Evolutionary conservation across 805 yeast species (phyloP).

Genomic region (Debaryomyces tyrocola): DNA sequence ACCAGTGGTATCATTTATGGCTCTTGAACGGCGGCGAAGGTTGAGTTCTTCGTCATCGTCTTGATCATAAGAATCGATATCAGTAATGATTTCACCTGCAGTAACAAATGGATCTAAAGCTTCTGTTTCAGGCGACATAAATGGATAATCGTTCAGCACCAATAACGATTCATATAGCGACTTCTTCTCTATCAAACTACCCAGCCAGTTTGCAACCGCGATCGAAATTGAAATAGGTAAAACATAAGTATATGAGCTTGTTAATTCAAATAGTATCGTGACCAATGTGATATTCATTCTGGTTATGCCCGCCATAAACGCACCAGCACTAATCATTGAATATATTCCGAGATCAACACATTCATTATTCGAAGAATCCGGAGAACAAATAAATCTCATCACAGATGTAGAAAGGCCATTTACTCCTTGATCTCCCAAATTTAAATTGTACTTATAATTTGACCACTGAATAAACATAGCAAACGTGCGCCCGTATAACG

Average conservation of each 20-base stretch:
- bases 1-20: conserved; percentile 7
- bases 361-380: conserved; percentile 4
- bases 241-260: conserved; percentile 57
- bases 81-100: conserved; percentile 36
- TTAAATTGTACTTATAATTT: conserved; percentile 15
- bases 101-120: conserved; percentile 29
- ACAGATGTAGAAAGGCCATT: conserved; percentile 7
- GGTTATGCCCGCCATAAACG: conserved; percentile 58
- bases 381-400: conserved; percentile 14
- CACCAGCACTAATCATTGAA: conserved; percentile 56
- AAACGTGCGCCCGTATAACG: conserved; percentile 54
- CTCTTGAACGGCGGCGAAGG: conserved; percentile 2
- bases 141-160: conserved; percentile 51
- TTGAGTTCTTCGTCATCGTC: conserved; percentile 3
- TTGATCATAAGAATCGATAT: conserved; percentile 14
- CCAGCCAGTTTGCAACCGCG: conserved; percentile 58
- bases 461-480: conserved; percentile 45
- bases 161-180: conserved; percentile 52
- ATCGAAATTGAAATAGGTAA: conserved; percentile 57
- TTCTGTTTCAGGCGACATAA: conserved; percentile 44
- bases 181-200: conserved; percentile 48
- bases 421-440: conserved; percentile 8
- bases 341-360: conserved; percentile 52
- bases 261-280: conserved; percentile 52
- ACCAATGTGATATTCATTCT: conserved; percentile 55